phyloP scores from a whole-genome alignment of 805 yeast genomes.

The Candida mattraensis region DNA sequence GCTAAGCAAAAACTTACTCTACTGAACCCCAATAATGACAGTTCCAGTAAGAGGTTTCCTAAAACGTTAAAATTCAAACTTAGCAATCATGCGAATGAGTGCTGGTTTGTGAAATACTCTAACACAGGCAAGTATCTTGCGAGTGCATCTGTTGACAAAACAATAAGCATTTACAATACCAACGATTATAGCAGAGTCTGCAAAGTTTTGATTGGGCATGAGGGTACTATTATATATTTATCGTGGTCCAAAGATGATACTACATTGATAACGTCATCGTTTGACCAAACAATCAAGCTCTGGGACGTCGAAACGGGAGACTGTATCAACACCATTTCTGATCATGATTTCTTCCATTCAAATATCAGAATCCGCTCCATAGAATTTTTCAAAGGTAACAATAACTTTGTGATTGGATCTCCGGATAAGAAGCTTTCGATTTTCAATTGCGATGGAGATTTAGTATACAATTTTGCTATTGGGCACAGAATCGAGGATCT shows the following conservation, averaged over 20 bases:
- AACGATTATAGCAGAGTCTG: conserved; percentile 41
- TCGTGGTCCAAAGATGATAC: conserved; percentile 77
- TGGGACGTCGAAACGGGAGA: conserved; percentile 57
- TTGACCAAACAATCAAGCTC: conserved; percentile 66
- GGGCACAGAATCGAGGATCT: conserved; percentile 62
- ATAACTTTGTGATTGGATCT: conserved; percentile 65
- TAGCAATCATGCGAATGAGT: conserved; percentile 64
- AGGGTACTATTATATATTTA: conserved; percentile 59
- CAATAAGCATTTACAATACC: conserved; percentile 66
- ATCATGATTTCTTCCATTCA: conserved; percentile 21
- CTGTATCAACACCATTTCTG: conserved; percentile 21
- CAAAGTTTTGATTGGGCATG: conserved; percentile 43
- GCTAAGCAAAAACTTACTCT: conserved; percentile 18
- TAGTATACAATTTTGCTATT: conserved; percentile 24
- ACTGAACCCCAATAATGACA: conserved; percentile 19
- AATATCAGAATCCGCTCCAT: conserved; percentile 50
- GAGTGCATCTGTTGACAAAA: conserved; percentile 71
- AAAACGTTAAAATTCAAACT: conserved; percentile 46
- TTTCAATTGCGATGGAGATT: conserved; percentile 40
- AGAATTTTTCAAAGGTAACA: conserved; percentile 56
- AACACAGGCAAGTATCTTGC: conserved; percentile 75
- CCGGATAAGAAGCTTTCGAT: conserved; percentile 66
- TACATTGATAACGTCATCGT: conserved; percentile 66
- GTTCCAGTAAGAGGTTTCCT: conserved; percentile 37
- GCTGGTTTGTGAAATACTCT: conserved; percentile 80